These are phyloP conservation scores for Eucalyptus marginata DNA, from an alignment of 345 rosid genomes.

Conservation along the genomic window DNA sequence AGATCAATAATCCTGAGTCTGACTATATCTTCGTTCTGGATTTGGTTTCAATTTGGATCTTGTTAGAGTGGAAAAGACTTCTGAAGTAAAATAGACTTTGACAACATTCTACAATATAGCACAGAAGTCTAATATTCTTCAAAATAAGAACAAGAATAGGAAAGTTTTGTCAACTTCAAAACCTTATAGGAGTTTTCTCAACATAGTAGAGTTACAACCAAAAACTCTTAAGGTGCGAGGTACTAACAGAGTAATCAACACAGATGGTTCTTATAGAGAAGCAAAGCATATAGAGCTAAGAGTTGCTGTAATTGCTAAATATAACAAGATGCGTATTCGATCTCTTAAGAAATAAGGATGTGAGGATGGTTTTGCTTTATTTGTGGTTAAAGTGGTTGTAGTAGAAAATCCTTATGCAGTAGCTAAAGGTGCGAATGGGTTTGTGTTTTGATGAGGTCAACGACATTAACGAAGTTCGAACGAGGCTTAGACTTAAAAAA, in stretches of 20 bases:
- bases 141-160: too few relatives aligned
- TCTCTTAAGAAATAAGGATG: neutral
- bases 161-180: too few relatives aligned
- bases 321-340: neutral
- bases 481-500: neutral
- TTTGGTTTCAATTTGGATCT: too few relatives aligned
- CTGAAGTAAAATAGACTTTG: too few relatives aligned
- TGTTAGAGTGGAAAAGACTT: too few relatives aligned
- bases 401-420: neutral
- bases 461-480: neutral
- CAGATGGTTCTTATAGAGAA: rapidly evolving
- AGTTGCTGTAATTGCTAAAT: neutral
- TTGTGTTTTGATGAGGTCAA: rapidly evolving
- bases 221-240: neutral
- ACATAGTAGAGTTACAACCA: neutral
- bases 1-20: too few relatives aligned
- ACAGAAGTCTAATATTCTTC: too few relatives aligned
- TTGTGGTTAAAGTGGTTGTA: neutral
- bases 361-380: rapidly evolving
- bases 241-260: neutral
- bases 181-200: too few relatives aligned
- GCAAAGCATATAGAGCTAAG: neutral
- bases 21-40: too few relatives aligned
- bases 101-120: too few relatives aligned
- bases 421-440: neutral